A percentile compares a stretch with the other conserved stretches of the same genome.
These are phyloP conservation scores for Colletotrichum higginsianum DNA, from an alignment of 2,329 filamentous ascomycete genomes.

Conservation along the genomic window DNA sequence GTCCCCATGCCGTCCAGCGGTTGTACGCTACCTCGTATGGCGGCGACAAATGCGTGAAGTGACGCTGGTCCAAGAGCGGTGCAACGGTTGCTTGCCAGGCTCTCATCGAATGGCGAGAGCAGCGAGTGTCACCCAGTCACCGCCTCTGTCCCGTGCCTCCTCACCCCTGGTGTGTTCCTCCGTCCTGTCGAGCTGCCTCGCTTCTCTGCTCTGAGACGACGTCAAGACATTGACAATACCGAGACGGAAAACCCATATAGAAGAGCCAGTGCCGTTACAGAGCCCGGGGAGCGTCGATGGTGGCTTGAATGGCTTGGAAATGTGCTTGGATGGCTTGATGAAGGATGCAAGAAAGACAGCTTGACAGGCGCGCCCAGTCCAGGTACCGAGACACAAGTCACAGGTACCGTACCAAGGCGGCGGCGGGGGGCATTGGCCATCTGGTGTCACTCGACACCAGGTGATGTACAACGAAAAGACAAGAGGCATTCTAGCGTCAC, in stretches of 20 bases:
- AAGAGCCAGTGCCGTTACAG: background rate
- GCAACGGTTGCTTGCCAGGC: background rate
- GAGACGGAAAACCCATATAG: background rate
- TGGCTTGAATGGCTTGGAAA: slow-evolving; percentile 2
- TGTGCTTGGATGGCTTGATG: slow-evolving; percentile 2
- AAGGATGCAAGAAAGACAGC: background rate
- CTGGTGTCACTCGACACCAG: background rate
- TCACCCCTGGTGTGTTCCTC: too few species aligned
- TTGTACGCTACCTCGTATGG: background rate
- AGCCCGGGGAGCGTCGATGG: background rate
- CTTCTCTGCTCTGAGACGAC: background rate
- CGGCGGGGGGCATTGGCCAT: background rate
- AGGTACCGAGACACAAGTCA: slow-evolving; percentile 1
- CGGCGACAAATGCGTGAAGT: background rate
- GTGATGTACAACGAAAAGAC: background rate
- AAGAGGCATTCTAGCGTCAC: background rate
- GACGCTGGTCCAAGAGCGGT: slow-evolving; percentile 9
- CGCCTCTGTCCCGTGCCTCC: background rate
- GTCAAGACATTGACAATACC: slow-evolving; percentile 10
- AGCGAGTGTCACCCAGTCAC: background rate
- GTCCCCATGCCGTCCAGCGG: background rate
- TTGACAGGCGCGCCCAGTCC: slow-evolving; percentile 4
- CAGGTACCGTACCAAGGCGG: background rate
- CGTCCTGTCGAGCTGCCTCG: too few species aligned
- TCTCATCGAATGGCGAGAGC: background rate